A percentile compares a stretch with the other conserved stretches of the same genome.
phyloP scores from a whole-genome alignment of 2,329 filamentous ascomycete species.

The Thermoascus crustaceus region DNA sequence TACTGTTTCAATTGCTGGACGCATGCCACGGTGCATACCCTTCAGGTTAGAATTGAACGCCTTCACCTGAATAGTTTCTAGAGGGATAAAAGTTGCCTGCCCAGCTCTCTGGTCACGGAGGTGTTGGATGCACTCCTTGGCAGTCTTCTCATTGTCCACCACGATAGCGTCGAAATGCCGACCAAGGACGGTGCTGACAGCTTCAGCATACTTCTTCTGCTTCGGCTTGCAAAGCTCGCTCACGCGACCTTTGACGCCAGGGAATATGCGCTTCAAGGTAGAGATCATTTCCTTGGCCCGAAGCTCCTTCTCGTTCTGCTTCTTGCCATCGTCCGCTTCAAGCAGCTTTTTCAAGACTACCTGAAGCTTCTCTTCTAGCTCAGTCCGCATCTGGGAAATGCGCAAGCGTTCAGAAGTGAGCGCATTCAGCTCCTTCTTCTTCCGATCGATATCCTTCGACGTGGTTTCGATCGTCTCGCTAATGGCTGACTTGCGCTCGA shows the following conservation, averaged over 20 bases:
- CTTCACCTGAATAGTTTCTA: conserved; percentile 96
- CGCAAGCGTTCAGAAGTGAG: conserved; percentile 76
- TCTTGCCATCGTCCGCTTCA: conserved; percentile 75
- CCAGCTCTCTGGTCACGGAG: conserved; percentile 81
- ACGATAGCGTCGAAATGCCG: conserved; percentile 91
- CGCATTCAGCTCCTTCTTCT: conserved; percentile 85
- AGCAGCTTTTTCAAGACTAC: conserved; percentile 72
- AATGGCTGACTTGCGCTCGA: conserved; percentile 58
- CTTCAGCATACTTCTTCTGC: conserved; percentile 92
- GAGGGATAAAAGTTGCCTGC: conserved; percentile 87
- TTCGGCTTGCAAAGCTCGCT: conserved; percentile 92
- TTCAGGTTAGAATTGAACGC: conserved; percentile 85
- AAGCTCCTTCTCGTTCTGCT: conserved; percentile 75
- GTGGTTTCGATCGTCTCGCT: conserved; percentile 58
- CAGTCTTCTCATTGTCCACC: conserved; percentile 90
- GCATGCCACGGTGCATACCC: conserved; percentile 71
- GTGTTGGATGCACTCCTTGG: conserved; percentile 87
- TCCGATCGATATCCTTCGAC: conserved; percentile 69
- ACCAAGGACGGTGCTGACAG: conserved; percentile 84
- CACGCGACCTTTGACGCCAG: conserved; percentile 82
- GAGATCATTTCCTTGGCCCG: conserved; percentile 75
- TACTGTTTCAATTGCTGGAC: conserved; percentile 90
- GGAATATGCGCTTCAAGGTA: conserved; percentile 80
- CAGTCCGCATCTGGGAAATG: conserved; percentile 71
- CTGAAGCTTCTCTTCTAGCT: conserved; percentile 85